Evolutionary conservation across 176 grass and related monocot genomes (phyloP).

Genomic region (Ensete glaucum): DNA sequence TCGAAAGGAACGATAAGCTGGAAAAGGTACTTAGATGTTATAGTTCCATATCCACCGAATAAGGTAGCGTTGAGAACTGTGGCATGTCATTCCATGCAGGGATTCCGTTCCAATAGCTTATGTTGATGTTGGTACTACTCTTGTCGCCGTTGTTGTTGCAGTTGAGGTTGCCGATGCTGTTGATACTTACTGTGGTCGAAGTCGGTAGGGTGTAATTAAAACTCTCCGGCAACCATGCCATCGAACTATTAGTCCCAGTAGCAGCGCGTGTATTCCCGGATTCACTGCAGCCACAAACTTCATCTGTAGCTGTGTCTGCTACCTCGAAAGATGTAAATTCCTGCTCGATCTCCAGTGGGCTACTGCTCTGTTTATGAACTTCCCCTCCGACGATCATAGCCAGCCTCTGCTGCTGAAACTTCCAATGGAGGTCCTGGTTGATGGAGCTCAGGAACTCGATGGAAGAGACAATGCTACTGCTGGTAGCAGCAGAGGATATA

Average conservation of each 20-base stretch:
- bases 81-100: background rate
- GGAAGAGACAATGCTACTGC: constrained; percentile 54
- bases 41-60: background rate
- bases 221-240: constrained; percentile 17
- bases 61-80: constrained; percentile 25
- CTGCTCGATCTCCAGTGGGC: no score
- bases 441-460: constrained; percentile 97
- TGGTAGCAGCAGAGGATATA: no score
- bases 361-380: no score
- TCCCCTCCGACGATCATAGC: constrained; percentile 39
- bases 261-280: no score
- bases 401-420: constrained; percentile 85
- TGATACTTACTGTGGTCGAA: constrained; percentile 5
- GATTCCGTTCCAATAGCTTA: constrained; percentile 27
- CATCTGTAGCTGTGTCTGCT: no score
- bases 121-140: background rate
- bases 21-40: no score
- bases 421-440: constrained; percentile 97
- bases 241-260: background rate
- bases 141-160: no score
- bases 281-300: no score
- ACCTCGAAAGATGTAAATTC: no score
- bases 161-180: background rate
- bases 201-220: constrained; percentile 12
- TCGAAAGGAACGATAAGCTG: no score